These are phyloP conservation scores for Golubevia sp. DNA, from an alignment of 1,284 basidiomycete species.

Conservation along the genomic window DNA sequence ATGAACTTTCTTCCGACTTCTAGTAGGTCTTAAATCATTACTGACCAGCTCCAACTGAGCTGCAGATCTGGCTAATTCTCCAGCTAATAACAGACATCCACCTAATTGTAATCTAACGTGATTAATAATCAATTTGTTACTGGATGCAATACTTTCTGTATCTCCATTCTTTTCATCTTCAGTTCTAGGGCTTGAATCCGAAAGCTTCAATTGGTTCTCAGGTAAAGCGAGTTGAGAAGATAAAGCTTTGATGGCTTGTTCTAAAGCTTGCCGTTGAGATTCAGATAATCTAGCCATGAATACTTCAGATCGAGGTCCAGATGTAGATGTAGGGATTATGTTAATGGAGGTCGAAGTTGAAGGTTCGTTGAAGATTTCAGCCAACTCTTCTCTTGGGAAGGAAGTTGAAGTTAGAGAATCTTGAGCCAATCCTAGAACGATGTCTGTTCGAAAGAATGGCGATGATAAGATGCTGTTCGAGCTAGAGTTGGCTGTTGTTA, in stretches of 20 bases:
- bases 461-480: neutral
- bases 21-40: neutral
- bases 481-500: neutral
- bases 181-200: neutral
- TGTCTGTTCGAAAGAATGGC: neutral
- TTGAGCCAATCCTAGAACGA: neutral
- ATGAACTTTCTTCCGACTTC: neutral
- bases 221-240: too few relatives aligned
- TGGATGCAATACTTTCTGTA: neutral
- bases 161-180: neutral
- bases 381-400: neutral
- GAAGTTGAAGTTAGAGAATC: neutral
- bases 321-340: too few relatives aligned
- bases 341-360: neutral
- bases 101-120: neutral
- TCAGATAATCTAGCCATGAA: too few relatives aligned
- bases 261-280: too few relatives aligned
- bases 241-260: too few relatives aligned
- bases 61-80: neutral
- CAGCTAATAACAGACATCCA: neutral
- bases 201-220: neutral
- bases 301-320: too few relatives aligned
- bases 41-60: neutral
- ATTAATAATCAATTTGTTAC: neutral
- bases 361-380: neutral